Base-by-base conservation (phyloP, 345 rosid genomes). In the Arabidopsis suecica region DNA sequence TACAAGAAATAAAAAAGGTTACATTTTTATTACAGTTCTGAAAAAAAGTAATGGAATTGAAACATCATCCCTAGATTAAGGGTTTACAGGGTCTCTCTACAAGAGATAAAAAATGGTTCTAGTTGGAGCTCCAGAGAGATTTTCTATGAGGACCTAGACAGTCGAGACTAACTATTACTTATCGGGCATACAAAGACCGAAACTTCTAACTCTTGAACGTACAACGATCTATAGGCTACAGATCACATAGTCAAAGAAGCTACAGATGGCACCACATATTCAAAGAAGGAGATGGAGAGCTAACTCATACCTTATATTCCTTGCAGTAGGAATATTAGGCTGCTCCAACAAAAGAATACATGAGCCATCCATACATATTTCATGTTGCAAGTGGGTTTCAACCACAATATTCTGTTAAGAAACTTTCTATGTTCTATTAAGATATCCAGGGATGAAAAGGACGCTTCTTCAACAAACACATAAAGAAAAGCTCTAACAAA, bases 221-320 rank as follows among this genome's bases (percentile, higher is more conserved):
- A 32, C 64, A 45, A 23, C 69, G 64, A 54, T 61, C 64, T 25
- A 41, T 41, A 76, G 73, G 36, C 63, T 68, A 76, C 14, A 76
- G 64, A 76, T 50, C 25, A 23, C 25, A 23, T 23, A 23, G 25
- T 23, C 25, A 23, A 23, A 23, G 25, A 23, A 23, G 36, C 63
- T 68, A 76, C 14, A 76, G 64, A 76, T 50, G 79, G 79, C 69
- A 53, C 42, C 80, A 69, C 50, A 54, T 62, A 76, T 53, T 69
- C 75, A 69, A 69, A 76, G 16, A 61, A 53, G 70, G 75, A 69
- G 70, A 54, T 44, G 70, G 23, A 69, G 74, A 53, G 64, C 69
- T 54, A 69, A 69, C 79, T 69, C 79, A 62, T 76, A 76, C 79
- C 75, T 76, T 56, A 68, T 75, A 75, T 75, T 75, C 79, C 79